A percentile compares a stretch with the other conserved stretches of the same genome.
These are phyloP conservation scores for Talinum fruticosum DNA, from an alignment of 148 eudicot species.

Conservation along the genomic window DNA sequence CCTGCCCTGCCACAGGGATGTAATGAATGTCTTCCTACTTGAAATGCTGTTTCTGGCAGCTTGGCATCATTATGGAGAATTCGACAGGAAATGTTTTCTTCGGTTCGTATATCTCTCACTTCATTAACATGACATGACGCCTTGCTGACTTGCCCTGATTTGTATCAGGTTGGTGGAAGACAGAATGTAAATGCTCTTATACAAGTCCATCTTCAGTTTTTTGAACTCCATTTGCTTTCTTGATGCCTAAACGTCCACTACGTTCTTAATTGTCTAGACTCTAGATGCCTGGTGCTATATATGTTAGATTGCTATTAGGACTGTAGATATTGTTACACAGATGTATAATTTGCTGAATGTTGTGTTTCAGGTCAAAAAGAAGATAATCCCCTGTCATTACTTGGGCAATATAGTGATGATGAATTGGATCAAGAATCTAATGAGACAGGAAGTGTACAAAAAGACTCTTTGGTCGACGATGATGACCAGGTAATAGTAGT, in stretches of 20 bases:
- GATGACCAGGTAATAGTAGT: conserved; percentile 51
- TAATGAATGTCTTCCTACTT: conserved; percentile 67
- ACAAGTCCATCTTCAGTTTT: conserved; percentile 18
- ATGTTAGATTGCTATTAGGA: conserved; percentile 11
- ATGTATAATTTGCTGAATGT: conserved; percentile 24
- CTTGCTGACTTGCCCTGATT: conserved; percentile 49
- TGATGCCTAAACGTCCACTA: neutral
- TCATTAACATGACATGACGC: conserved; percentile 46
- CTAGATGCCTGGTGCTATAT: neutral
- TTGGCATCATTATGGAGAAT: conserved; percentile 57
- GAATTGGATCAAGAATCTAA: conserved; percentile 69
- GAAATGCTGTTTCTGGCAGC: conserved; percentile 59
- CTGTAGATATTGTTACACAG: neutral
- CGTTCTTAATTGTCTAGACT: neutral
- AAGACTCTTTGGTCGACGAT: conserved; percentile 26
- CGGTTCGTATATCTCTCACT: conserved; percentile 98
- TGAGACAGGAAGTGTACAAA: conserved; percentile 34
- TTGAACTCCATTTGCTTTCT: conserved; percentile 21
- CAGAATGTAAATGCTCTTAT: conserved; percentile 29
- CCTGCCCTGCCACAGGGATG: conserved; percentile 62
- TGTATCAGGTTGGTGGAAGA: conserved; percentile 60
- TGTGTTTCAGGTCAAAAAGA: conserved; percentile 58
- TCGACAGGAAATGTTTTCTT: conserved; percentile 44
- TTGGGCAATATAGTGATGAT: conserved; percentile 96
- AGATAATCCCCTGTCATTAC: conserved; percentile 77